A percentile compares a stretch with the other conserved stretches of the same genome.
Conservation (phyloP, 257 asterid genomes). For the Przewalskia tangutica region DNA sequence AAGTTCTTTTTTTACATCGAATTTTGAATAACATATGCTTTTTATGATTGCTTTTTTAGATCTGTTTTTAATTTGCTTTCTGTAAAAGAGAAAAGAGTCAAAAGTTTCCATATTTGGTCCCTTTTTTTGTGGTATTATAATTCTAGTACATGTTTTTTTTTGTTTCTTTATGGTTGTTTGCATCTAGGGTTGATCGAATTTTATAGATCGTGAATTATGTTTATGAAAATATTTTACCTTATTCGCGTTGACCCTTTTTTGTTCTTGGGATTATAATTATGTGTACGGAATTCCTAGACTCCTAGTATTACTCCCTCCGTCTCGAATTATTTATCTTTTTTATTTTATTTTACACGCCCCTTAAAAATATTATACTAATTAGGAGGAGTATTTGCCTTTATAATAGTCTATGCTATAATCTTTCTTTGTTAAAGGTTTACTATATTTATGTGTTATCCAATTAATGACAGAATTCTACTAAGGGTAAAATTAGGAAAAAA, state of each 20-base stretch:
- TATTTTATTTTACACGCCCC: too few relatives aligned
- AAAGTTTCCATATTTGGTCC: not conserved
- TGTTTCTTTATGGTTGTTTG: not conserved
- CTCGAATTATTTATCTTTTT: too few relatives aligned
- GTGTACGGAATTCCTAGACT: not conserved
- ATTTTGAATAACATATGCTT: not conserved
- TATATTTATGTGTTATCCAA: too few relatives aligned
- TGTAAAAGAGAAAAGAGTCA: not conserved
- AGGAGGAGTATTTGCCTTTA: too few relatives aligned
- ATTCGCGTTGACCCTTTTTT: not conserved
- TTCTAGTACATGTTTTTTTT: not conserved
- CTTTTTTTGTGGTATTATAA: not conserved
- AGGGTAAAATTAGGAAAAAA: too few relatives aligned
- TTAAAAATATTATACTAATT: too few relatives aligned
- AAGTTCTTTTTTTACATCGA: conserved; percentile 10
- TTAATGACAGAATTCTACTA: too few relatives aligned
- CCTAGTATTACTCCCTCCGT: not conserved
- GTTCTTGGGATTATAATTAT: not conserved
- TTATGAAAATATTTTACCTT: not conserved
- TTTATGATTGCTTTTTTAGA: not conserved
- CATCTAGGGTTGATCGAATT: not conserved
- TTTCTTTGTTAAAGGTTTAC: too few relatives aligned
- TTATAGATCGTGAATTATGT: not conserved
- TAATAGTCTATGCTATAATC: too few relatives aligned
- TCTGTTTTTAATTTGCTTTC: not conserved